Evolutionary conservation across 495 filamentous ascomycete genomes (phyloP), one percentile per base, ranked within the genome.

Genomic region (Podospora conica): DNA sequence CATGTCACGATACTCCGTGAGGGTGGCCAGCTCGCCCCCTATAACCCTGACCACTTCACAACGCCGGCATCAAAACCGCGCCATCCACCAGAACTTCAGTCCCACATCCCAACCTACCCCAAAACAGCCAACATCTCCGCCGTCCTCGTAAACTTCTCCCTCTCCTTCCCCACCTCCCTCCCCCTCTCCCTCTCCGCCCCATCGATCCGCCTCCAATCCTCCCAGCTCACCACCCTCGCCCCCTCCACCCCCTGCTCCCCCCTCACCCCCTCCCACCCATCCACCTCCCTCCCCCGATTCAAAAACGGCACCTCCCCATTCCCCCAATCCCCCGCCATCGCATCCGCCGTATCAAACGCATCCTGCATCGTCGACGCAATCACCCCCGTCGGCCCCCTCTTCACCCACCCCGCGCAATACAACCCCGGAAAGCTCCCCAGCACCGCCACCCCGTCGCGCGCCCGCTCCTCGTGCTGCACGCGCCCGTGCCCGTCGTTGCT

Each of bases 341-440:
- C 86, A 74, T 96, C 92, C 0, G 87, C 96, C 2, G 93, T 97
- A 20, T 85, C 83, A 71, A 97, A 97, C 0, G 93, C 96, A 76
- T 98, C 96, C 61, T 88, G 87, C 94, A 98, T 96, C 0, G 95
- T 98, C 27, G 88, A 92, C 10, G 95, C 94, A 75, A 98, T 98
- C 3, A 97, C 94, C 7, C 95, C 95, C 6, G 93, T 96, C 0
- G 95, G 96, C 1, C 95, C 95, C 54, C 91, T 83, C 77, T 98
- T 98, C 22, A 96, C 93, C 95, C 95, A 98, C 4, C 95, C 95
- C 22, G 93, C 91, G 68, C 92, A 94, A 76, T 98, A 98, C 20
- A 97, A 71, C 1, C 96, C 96, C 2, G 91, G 90, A 1, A 96
- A 77, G 40, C 12, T 27, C 18, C 18, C 27, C 80, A 77, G 72